These are phyloP conservation scores for Capronia americana DNA, from an alignment of 2,329 filamentous ascomycete genomes.

Conservation along the genomic window DNA sequence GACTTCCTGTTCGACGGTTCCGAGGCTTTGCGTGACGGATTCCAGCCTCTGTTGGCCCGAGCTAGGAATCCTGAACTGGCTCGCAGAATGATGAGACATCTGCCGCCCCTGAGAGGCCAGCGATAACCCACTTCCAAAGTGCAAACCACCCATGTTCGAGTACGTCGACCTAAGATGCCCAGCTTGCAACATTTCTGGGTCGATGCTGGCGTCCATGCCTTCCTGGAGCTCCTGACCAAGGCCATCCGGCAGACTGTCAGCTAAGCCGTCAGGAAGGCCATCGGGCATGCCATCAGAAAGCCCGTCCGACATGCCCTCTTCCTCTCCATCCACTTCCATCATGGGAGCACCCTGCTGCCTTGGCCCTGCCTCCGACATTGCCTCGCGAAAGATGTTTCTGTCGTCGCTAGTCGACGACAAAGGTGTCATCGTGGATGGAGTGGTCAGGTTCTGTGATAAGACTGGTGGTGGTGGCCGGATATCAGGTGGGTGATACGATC, in stretches of 20 bases:
- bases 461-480: constrained; percentile 18
- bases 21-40: neutral
- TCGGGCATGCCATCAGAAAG: neutral
- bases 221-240: constrained; percentile 13
- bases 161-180: constrained; percentile 15
- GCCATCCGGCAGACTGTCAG: neutral
- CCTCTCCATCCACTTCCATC: constrained; percentile 9
- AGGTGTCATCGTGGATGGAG: constrained; percentile 15
- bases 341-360: neutral
- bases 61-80: neutral
- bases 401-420: constrained; percentile 8
- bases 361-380: constrained; percentile 5
- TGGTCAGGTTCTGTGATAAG: constrained; percentile 7
- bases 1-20: neutral
- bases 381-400: constrained; percentile 7
- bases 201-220: constrained; percentile 13
- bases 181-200: constrained; percentile 24
- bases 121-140: constrained; percentile 5
- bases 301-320: constrained; percentile 7
- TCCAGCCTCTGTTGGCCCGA: constrained; percentile 4
- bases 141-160: constrained; percentile 10
- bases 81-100: neutral
- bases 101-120: constrained; percentile 1
- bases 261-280: neutral
- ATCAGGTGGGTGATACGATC: constrained; percentile 30